A percentile compares a stretch with the other conserved stretches of the same genome.
These are phyloP conservation scores for Sugiyamaella neomexicana DNA, from an alignment of 1,139 yeast genomes.

Conservation along the genomic window DNA sequence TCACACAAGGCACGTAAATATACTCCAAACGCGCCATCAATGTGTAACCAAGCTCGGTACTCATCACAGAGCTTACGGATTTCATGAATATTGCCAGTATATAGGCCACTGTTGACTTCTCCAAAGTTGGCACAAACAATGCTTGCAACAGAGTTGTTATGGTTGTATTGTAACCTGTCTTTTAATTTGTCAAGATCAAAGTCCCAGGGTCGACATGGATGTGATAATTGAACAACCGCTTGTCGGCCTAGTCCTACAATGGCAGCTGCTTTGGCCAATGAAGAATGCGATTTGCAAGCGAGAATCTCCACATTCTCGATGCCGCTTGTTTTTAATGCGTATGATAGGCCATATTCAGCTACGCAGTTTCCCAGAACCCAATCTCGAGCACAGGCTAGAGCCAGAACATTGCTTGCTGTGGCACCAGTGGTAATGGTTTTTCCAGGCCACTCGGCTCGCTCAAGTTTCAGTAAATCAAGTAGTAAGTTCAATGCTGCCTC, in stretches of 20 bases:
- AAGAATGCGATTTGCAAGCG: conserved; percentile 31
- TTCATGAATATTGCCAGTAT: conserved; percentile 24
- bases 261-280: conserved; percentile 33
- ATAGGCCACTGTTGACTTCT: conserved; percentile 36
- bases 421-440: conserved; percentile 35
- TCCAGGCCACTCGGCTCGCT: conserved; percentile 26
- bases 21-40: conserved; percentile 36
- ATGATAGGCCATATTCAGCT: conserved; percentile 24
- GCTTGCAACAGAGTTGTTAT: conserved; percentile 15
- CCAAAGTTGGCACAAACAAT: conserved; percentile 34
- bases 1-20: conserved; percentile 26
- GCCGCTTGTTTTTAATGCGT: conserved; percentile 25
- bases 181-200: conserved; percentile 29
- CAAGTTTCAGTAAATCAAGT: conserved; percentile 28
- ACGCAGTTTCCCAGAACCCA: conserved; percentile 21
- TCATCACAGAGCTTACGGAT: conserved; percentile 32
- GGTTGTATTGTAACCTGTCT: conserved; percentile 16
- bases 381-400: conserved; percentile 32
- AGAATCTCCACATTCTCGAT: conserved; percentile 29
- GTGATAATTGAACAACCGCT: conserved; percentile 23
- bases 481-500: conserved; percentile 29
- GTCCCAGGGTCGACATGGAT: conserved; percentile 27
- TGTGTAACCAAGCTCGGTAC: conserved; percentile 35
- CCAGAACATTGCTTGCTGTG: conserved; percentile 34
- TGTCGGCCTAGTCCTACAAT: conserved; percentile 33